Base-by-base conservation (phyloP, 331 rosid species). In the Stylosanthes scabra region DNA sequence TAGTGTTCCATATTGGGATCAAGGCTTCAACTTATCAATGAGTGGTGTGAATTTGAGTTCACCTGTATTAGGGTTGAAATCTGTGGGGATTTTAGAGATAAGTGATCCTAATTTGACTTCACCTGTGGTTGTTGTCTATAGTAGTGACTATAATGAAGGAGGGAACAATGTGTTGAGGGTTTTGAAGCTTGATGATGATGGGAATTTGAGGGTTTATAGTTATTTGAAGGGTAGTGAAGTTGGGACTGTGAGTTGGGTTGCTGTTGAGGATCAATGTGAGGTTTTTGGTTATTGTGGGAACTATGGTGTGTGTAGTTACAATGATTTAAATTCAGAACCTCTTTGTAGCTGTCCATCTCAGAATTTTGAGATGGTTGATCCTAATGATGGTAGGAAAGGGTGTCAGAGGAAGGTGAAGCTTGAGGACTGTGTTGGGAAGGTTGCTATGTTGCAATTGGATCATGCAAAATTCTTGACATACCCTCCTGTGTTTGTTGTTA, bases 231-330 rank as follows among this genome's bases (percentile, higher is more conserved):
- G 81, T 69, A 85, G 90, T 68, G 83, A 85, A 45, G 27, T 4
- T 47, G 3, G 11, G 69, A 72, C 6, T 40, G 76, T 61, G 46
- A 59, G 78, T 63, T 90, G 93, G 93, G 87, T 80, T 39, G 88
- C 91, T 79, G 86, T 88, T 75, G 55, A 77, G 34, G 85, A 90
- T 60, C 90, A 88, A 56, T 90, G 96, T 77, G 70, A 80, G 64
- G 88, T 90, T 69, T 90, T 67, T 59, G 96, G 93, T 7, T 88
- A 83, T 74, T 90, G 96, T 68, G 96, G 93, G 14, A 51, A 84
- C 67, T 70, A 84, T 63, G 88, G 91, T 68, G 78, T 88, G 28
- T 90, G 96, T 74, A 85, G 88, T 58, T 90, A 88, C 57, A 90
- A 80, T 37, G 83, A 75, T 54, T 40, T 88, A 0, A 56, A 75